These are phyloP conservation scores for Alternaria sp. DNA, from an alignment of 2,329 filamentous ascomycete genomes.

Conservation along the genomic window DNA sequence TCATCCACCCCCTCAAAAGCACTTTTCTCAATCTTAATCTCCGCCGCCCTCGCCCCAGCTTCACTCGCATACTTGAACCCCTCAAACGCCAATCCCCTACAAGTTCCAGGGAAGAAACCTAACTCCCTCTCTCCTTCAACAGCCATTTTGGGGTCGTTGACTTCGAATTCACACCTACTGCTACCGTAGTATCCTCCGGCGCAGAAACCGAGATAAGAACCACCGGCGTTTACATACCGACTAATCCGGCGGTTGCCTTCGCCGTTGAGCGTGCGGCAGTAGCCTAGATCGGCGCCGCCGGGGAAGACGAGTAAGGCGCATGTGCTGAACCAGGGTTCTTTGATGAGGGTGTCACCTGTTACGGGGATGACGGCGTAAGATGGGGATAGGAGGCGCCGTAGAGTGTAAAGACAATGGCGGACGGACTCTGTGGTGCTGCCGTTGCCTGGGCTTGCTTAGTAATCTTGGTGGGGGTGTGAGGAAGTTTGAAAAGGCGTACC, in stretches of 20 bases:
- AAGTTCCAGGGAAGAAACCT: slow-evolving; percentile 84
- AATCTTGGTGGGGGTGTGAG: not conserved
- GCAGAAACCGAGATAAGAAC: slow-evolving; percentile 88
- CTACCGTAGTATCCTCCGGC: slow-evolving; percentile 93
- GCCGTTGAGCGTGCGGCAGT: slow-evolving; percentile 87
- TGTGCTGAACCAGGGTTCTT: slow-evolving; percentile 87
- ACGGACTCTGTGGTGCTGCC: slow-evolving; percentile 89
- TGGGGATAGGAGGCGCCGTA: slow-evolving; percentile 83
- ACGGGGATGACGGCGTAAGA: slow-evolving; percentile 93
- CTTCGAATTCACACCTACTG: slow-evolving; percentile 86
- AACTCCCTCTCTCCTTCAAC: slow-evolving; percentile 86
- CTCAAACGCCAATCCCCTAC: slow-evolving; percentile 83
- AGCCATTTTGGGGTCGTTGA: slow-evolving; percentile 79
- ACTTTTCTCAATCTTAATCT: slow-evolving; percentile 68
- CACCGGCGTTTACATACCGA: slow-evolving; percentile 85
- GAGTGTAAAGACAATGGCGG: slow-evolving; percentile 83
- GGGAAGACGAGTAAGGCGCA: slow-evolving; percentile 92
- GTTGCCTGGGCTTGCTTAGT: slow-evolving; percentile 62
- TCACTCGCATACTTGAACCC: slow-evolving; percentile 94
- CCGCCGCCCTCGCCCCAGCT: slow-evolving; percentile 75
- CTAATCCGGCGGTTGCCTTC: slow-evolving; percentile 82
- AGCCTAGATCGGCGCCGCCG: slow-evolving; percentile 91
- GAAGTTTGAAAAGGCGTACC: slow-evolving; percentile 58
- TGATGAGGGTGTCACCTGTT: slow-evolving; percentile 76
- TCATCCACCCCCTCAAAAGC: slow-evolving; percentile 58